phyloP scores from a whole-genome alignment of 192 early-diverging fungal genomes.

The Umbelopsis isabellina region DNA sequence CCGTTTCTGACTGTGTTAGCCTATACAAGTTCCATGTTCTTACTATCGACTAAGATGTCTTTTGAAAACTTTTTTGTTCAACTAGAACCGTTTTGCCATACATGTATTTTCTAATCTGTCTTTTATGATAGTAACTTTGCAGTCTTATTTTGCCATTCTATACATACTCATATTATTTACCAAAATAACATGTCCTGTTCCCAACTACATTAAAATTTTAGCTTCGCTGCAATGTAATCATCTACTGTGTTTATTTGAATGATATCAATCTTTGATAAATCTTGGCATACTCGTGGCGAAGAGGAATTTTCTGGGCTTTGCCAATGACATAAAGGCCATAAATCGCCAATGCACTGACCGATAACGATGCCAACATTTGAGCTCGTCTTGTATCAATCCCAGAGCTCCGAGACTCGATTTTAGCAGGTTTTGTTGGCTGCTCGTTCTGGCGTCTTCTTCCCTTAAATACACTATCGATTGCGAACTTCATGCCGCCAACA shows the following conservation, averaged over 20 bases:
- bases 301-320: neutral
- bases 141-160: too few relatives aligned
- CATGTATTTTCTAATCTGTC: too few relatives aligned
- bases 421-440: neutral
- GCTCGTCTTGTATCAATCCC: neutral
- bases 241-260: neutral
- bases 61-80: too few relatives aligned
- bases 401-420: neutral
- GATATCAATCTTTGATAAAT: neutral
- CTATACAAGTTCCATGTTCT: too few relatives aligned
- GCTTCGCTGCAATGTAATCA: too few relatives aligned
- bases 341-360: neutral
- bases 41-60: too few relatives aligned
- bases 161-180: too few relatives aligned
- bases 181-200: too few relatives aligned
- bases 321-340: neutral
- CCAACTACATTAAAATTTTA: too few relatives aligned
- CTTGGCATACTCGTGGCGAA: neutral
- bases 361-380: neutral
- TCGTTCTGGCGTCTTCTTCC: neutral
- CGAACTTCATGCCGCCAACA: constrained; percentile 9
- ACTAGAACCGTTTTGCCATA: too few relatives aligned
- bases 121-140: too few relatives aligned
- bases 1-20: too few relatives aligned
- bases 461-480: neutral